Evolutionary conservation across 352 stramenopile species (phyloP).

Genomic region (Phytophthora foliorum): DNA sequence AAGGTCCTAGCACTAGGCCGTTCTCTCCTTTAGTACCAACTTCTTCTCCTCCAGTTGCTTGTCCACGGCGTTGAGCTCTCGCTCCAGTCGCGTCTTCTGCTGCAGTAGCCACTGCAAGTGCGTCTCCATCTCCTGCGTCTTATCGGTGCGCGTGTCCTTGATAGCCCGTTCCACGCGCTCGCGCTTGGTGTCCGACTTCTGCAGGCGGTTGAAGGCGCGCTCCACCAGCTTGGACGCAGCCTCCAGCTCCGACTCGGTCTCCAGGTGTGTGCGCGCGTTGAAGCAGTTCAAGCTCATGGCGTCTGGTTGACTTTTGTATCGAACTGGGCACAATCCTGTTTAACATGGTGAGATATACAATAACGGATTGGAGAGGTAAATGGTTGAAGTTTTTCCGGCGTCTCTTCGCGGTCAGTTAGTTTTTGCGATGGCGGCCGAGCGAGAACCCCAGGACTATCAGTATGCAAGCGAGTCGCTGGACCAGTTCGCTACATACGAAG

Average conservation of each 20-base stretch:
- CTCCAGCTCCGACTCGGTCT: conserved; percentile 76
- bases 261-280: conserved; percentile 55
- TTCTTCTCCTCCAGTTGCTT: conserved; percentile 62
- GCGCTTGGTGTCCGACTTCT: conserved; percentile 62
- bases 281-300: conserved; percentile 80
- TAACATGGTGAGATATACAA: conserved; percentile 24
- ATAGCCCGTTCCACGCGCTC: conserved; percentile 53
- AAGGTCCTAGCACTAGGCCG: background rate
- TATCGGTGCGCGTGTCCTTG: conserved; percentile 41
- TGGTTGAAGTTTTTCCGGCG: conserved; percentile 40
- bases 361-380: conserved; percentile 20
- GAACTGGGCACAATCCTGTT: conserved; percentile 17
- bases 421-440: conserved; percentile 51
- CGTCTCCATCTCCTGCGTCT: conserved; percentile 53
- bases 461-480: conserved; percentile 88
- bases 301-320: conserved; percentile 3
- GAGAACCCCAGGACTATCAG: conserved; percentile 70
- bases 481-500: conserved; percentile 94
- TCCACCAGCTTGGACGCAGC: conserved; percentile 74
- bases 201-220: conserved; percentile 61
- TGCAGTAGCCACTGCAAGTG: conserved; percentile 69
- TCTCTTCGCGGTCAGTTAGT: conserved; percentile 20
- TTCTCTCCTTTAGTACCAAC: conserved; percentile 65
- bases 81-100: conserved; percentile 58
- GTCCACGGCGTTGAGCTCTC: conserved; percentile 55